Evolutionary conservation across 2,329 filamentous ascomycete genomes (phyloP).

Genomic region (Diaporthe sp.): DNA sequence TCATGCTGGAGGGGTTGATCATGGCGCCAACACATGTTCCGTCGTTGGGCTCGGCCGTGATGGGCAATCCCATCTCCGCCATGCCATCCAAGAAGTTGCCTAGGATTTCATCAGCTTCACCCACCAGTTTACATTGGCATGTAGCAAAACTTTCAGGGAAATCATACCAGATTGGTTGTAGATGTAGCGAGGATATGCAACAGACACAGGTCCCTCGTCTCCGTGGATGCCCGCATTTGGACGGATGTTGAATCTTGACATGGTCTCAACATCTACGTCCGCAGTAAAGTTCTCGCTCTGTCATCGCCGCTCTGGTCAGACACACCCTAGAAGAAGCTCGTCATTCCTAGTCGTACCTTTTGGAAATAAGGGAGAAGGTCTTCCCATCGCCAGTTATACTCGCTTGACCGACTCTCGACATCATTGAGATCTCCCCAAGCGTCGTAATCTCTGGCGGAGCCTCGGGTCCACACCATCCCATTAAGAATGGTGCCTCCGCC

Average conservation of each 20-base stretch:
- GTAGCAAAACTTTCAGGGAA: neutral
- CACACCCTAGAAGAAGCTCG: rapidly evolving
- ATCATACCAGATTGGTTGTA: slow-evolving; percentile 52
- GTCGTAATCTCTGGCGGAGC: slow-evolving; percentile 52
- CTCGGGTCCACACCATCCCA: slow-evolving; percentile 53
- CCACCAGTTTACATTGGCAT: neutral
- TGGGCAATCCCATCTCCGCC: slow-evolving; percentile 49
- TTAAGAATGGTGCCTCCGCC: slow-evolving; percentile 54
- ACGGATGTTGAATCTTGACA: slow-evolving; percentile 40
- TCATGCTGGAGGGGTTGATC: slow-evolving; percentile 51
- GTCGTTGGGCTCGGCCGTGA: slow-evolving; percentile 48
- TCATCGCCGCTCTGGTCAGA: neutral
- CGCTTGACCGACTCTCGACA: slow-evolving; percentile 37
- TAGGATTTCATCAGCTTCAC: slow-evolving; percentile 37
- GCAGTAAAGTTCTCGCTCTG: slow-evolving; percentile 51
- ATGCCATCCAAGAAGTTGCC: slow-evolving; percentile 51
- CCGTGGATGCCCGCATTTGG: slow-evolving; percentile 46
- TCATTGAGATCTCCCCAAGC: slow-evolving; percentile 55
- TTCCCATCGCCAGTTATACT: slow-evolving; percentile 51
- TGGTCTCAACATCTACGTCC: slow-evolving; percentile 38
- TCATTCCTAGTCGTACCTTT: slow-evolving; percentile 47
- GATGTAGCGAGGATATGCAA: slow-evolving; percentile 50
- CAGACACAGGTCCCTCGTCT: slow-evolving; percentile 47
- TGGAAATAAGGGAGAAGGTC: slow-evolving; percentile 59
- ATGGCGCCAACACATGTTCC: slow-evolving; percentile 49